Evolutionary conservation across 768 basidiomycete genomes (phyloP), one percentile per base, ranked within the genome.

Genomic region (Lentinula detonsa): DNA sequence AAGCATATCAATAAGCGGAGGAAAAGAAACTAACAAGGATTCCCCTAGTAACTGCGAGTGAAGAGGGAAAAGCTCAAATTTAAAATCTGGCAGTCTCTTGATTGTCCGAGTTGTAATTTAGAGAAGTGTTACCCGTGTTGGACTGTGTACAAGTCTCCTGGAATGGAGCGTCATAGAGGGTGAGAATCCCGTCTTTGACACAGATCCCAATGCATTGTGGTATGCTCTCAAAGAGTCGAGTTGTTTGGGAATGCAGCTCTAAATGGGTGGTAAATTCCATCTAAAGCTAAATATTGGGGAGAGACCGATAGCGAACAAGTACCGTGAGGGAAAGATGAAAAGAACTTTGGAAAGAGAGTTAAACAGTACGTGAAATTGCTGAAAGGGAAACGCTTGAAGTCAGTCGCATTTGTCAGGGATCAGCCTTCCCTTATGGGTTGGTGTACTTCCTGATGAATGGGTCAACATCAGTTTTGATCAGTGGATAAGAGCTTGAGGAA

Each of bases 1-100:
- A 87, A 88, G 87, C 86, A 87, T 87, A 88, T 88, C 84, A 88
- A 86, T 87, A 87, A 89, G 87, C 82, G 83, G 86, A 88, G 87
- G 87, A 88, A 88, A 89, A 89, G 87, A 87, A 89, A 89, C 85
- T 87, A 88, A 88, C 87, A 82, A 86, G 86, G 87, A 87, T 88
- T 88, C 84, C 87, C 85, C 81, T 85, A 87, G 87, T 88, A 88
- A 85, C 87, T 85, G 86, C 85, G 83, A 88, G 87, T 86, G 87
- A 87, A 88, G 83, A 76, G 83, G 86, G 85, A 88, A 83, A 76
- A 86, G 85, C 86, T 87, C 86, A 87, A 87, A 85, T 86, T 87
- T 86, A 77, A 80, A 87, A 87, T 86, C 86, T 86, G 86, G 80
- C 77, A 69, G 79, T 76, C 78, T 74, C 21, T 74, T 73, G 76